A percentile compares a stretch with the other conserved stretches of the same genome.
Evolutionary conservation across 352 stramenopile genomes (phyloP).

Genomic region (Pythium myriotylum): DNA sequence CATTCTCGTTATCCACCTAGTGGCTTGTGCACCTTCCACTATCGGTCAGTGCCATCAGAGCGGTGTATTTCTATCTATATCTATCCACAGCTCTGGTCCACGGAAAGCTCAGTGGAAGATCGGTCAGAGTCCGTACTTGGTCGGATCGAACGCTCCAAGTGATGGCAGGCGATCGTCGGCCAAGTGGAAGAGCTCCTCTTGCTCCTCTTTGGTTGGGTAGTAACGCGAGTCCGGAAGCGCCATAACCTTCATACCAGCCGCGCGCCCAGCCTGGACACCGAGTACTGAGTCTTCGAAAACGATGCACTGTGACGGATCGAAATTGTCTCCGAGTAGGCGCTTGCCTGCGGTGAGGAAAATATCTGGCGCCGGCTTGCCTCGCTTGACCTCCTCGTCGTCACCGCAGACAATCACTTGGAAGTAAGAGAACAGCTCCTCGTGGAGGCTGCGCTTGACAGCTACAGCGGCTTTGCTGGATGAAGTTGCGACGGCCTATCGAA

Average conservation of each 20-base stretch:
- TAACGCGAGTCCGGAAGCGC: slow-evolving; percentile 73
- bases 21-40: too few relatives aligned
- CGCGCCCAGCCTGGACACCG: slow-evolving; percentile 63
- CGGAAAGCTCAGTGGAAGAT: too few relatives aligned
- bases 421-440: slow-evolving; percentile 75
- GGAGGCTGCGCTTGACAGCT: slow-evolving; percentile 60
- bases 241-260: slow-evolving; percentile 69
- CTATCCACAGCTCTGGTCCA: background rate
- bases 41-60: too few relatives aligned
- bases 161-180: slow-evolving; percentile 69
- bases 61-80: slow-evolving; percentile 20
- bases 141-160: slow-evolving; percentile 54
- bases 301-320: slow-evolving; percentile 51
- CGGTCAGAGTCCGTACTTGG: slow-evolving; percentile 29
- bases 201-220: slow-evolving; percentile 49
- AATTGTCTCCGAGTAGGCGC: slow-evolving; percentile 47
- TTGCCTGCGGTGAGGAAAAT: slow-evolving; percentile 76
- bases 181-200: slow-evolving; percentile 48
- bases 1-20: background rate
- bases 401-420: slow-evolving; percentile 77
- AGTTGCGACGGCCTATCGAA: slow-evolving; percentile 53
- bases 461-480: slow-evolving; percentile 72
- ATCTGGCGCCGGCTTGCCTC: slow-evolving; percentile 76
- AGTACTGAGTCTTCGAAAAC: slow-evolving; percentile 82
- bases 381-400: slow-evolving; percentile 68